Evolutionary conservation across 139 green algal species (phyloP).

Genomic region (Closterium sp.): DNA sequence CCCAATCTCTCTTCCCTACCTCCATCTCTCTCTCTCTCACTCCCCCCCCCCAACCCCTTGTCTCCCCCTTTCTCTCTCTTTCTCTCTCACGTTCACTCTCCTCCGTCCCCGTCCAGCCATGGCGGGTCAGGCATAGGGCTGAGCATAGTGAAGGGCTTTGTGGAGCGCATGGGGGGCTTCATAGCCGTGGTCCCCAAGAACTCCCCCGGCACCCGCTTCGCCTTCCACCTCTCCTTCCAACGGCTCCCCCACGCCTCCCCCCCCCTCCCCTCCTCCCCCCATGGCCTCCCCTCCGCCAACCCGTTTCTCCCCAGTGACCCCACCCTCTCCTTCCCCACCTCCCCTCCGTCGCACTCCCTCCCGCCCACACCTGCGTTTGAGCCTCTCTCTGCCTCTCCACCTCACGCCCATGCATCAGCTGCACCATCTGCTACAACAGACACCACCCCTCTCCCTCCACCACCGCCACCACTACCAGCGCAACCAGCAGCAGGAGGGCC

Average conservation of each 20-base stretch:
- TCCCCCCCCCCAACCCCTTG: neutral
- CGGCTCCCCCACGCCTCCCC: neutral
- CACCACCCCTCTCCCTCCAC: too few relatives aligned
- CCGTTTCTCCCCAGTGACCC: neutral
- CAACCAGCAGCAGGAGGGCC: neutral
- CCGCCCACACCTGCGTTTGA: neutral
- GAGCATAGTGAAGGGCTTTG: constrained; percentile 38
- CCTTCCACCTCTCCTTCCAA: constrained; percentile 38
- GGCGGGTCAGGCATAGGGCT: constrained; percentile 40
- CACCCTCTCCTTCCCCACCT: neutral
- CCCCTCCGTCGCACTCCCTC: neutral
- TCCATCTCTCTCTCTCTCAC: neutral
- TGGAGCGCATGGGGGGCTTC: constrained; percentile 41
- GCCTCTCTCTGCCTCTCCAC: neutral
- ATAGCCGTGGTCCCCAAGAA: constrained; percentile 31
- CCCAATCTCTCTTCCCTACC: neutral
- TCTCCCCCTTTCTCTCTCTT: neutral
- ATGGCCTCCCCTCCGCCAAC: neutral
- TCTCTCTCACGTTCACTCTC: neutral
- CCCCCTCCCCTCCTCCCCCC: neutral
- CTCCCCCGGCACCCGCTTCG: constrained; percentile 26
- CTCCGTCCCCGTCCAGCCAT: constrained; percentile 1
- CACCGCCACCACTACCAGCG: neutral
- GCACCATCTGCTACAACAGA: neutral
- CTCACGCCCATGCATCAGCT: neutral